Percentiles rank a stretch among this genome's conserved stretches.
These are phyloP conservation scores for Volvox carteri DNA, from an alignment of 163 green algal genomes.

Conservation along the genomic window DNA sequence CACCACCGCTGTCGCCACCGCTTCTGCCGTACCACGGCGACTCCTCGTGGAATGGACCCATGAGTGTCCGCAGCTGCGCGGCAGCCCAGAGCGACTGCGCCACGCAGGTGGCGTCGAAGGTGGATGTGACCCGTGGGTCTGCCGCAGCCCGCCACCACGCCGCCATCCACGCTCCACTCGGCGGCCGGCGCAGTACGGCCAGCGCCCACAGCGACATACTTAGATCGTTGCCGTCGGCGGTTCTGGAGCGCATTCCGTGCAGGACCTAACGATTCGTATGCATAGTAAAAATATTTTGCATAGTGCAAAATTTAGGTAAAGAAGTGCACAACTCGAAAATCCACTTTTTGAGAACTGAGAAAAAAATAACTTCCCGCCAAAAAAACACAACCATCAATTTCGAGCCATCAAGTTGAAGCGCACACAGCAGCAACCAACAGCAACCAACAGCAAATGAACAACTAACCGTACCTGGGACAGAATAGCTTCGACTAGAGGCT, in stretches of 20 bases:
- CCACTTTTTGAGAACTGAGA: no score
- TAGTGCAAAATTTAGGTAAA: no score
- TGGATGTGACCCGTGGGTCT: not conserved
- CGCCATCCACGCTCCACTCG: conserved; percentile 1
- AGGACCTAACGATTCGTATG: no score
- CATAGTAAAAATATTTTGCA: no score
- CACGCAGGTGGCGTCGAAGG: conserved; percentile 24
- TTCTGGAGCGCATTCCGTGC: conserved; percentile 4
- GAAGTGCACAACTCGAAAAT: no score
- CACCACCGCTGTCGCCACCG: not conserved
- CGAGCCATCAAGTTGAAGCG: no score
- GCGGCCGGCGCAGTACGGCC: conserved; percentile 19
- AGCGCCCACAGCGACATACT: conserved; percentile 37
- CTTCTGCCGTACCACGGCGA: not conserved
- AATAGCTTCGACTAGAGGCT: no score
- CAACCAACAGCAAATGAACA: no score
- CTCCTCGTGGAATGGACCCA: not conserved
- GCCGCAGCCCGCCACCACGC: conserved; percentile 27
- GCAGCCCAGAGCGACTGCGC: conserved; percentile 42
- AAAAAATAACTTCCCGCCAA: no score
- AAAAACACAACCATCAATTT: no score
- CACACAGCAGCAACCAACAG: no score
- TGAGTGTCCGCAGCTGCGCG: conserved; percentile 18
- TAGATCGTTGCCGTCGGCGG: conserved; percentile 11
- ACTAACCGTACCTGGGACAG: no score